Evolutionary conservation across 2,329 filamentous ascomycete genomes (phyloP).

Genomic region (Trichoderma lentiforme): DNA sequence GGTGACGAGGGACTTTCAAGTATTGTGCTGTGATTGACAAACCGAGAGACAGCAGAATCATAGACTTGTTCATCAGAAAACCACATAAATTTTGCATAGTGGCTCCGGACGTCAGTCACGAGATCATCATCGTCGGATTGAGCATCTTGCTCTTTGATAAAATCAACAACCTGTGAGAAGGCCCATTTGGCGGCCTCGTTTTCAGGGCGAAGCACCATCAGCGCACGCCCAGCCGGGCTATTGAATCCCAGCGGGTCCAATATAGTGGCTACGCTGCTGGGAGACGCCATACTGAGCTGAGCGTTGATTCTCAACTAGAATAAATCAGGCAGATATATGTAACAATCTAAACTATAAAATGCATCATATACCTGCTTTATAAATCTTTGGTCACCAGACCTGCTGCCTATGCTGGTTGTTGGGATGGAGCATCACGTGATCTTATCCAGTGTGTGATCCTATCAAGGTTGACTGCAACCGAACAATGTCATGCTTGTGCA

Average conservation of each 20-base stretch:
- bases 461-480: background rate
- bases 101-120: background rate
- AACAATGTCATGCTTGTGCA: background rate
- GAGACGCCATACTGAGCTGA: background rate
- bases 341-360: background rate
- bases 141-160: background rate
- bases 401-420: background rate
- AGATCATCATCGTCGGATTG: background rate
- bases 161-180: background rate
- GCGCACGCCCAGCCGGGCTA: background rate
- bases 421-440: background rate
- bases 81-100: background rate
- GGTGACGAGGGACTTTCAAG: background rate
- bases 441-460: background rate
- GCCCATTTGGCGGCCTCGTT: background rate
- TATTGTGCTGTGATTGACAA: background rate
- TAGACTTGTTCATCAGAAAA: background rate
- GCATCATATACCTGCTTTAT: background rate
- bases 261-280: background rate
- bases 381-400: background rate
- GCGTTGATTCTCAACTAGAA: background rate
- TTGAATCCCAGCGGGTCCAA: background rate
- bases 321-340: background rate
- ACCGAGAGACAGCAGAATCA: background rate
- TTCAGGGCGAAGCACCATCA: background rate